These are phyloP conservation scores for Naumovozyma baii DNA, from an alignment of 805 yeast species.

Conservation along the genomic window DNA sequence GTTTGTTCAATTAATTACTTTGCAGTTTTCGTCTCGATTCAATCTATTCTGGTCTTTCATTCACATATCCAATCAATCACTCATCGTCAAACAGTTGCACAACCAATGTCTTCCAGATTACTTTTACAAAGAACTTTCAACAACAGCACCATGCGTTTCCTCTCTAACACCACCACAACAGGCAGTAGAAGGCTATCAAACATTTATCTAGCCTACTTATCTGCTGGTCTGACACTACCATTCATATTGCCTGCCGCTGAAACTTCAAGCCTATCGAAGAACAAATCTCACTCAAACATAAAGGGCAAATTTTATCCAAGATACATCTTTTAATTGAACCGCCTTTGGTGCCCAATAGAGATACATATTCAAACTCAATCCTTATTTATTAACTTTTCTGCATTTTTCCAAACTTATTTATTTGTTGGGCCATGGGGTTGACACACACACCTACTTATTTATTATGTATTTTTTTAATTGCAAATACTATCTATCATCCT, in stretches of 20 bases:
- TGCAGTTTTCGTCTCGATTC: neutral
- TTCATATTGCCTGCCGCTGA: constrained; percentile 19
- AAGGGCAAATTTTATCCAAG: constrained; percentile 18
- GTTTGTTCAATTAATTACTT: neutral
- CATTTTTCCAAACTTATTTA: too few relatives aligned
- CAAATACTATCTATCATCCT: too few relatives aligned
- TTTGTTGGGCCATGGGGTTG: too few relatives aligned
- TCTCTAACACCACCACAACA: neutral
- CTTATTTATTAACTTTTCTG: too few relatives aligned
- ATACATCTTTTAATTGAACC: neutral
- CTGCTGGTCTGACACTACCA: constrained; percentile 19
- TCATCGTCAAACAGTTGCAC: neutral
- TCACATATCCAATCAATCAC: neutral
- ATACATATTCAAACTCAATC: neutral
- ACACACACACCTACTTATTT: too few relatives aligned
- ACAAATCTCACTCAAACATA: constrained; percentile 3
- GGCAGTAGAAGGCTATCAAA: neutral
- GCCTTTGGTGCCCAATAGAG: neutral
- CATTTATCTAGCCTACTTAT: constrained; percentile 1
- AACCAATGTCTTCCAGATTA: neutral
- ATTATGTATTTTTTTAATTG: too few relatives aligned
- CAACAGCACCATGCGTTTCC: too few relatives aligned
- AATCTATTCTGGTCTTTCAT: neutral
- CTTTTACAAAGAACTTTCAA: neutral
- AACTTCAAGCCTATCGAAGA: constrained; percentile 4